Base-by-base conservation (phyloP, 2,329 filamentous ascomycete genomes). In the Zymoseptoria pseudotritici region DNA sequence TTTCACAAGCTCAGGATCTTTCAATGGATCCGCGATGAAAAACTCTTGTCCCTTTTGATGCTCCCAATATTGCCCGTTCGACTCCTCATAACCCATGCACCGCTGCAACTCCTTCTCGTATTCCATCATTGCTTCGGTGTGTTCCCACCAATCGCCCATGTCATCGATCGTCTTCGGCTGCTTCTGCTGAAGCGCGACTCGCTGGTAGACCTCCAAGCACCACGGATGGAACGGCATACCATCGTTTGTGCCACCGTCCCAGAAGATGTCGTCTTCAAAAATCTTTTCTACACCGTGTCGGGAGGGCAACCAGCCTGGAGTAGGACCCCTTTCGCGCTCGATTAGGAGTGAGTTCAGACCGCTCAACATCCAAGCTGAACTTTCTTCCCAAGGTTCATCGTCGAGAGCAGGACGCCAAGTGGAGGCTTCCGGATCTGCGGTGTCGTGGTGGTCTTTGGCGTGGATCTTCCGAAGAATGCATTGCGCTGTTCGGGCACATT, bases 121-220 rank as follows among this genome's bases (percentile, higher is more conserved):
- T 11, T 17, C 36, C 36, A 42, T 17, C 10, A 13, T 42, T 11
- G 1, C 36, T 17, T 42, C 36, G 17, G 10, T 42, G 11, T 52
- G 13, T 9, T 55, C 49, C 20, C 50, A 57, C 62, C 62, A 64
- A 4, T 57, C 29, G 5, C 56, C 29, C 5, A 64, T 51, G 2
- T 53, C 57, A 2, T 20, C 21, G 42, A 64, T 46, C 19, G 61
- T 55, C 2, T 57, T 24, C 2, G 17, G 11, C 2, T 55, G 53
- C 2, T 9, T 53, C 4, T 29, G 55, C 11, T 52, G 8, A 1
- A 4, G 2, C 3, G 60, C 62, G 2, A 49, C 62, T 0, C 60
- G 58, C 17, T 58, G 58, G 56, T 56, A 65, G 6, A 61, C 50
- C n/a, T 65, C 63, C 5, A 64, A n/a, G n/a, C 63, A 65, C 13